Evolutionary conservation across 75 land plant species (phyloP).

Genomic region (Picea sitchensis): DNA sequence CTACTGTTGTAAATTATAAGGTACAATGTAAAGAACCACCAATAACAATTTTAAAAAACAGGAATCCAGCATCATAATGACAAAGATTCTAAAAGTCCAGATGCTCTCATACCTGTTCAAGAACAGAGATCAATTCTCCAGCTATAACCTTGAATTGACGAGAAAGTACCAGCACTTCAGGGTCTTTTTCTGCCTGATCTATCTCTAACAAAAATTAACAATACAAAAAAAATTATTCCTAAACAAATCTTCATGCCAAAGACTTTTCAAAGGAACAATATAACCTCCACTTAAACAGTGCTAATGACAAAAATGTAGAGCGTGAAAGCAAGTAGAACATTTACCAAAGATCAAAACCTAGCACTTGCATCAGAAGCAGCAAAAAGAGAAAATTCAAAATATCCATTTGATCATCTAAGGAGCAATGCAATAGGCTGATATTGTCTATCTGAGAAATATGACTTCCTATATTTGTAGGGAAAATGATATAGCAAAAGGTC

Average conservation of each 20-base stretch:
- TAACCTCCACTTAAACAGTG: no score
- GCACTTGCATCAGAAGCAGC: no score
- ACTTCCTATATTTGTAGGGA: neutral
- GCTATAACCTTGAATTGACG: slow-evolving; percentile 89
- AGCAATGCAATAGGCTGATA: no score
- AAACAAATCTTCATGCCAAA: no score
- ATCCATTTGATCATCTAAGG: no score
- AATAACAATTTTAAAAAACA: neutral
- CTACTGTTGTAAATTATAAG: neutral
- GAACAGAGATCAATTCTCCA: slow-evolving; percentile 82
- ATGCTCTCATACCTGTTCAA: slow-evolving; percentile 62
- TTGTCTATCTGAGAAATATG: no score
- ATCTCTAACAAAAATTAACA: slow-evolving; percentile 39
- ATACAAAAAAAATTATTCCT: no score
- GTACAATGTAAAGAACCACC: neutral
- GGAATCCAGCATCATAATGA: neutral
- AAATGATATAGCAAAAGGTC: neutral
- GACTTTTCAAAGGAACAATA: no score
- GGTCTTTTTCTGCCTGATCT: slow-evolving; percentile 91
- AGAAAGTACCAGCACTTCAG: slow-evolving; percentile 67
- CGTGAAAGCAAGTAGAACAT: no score
- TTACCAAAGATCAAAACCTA: no score
- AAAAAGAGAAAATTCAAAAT: no score
- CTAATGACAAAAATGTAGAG: no score
- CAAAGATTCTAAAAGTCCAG: neutral